These are phyloP conservation scores for Tylopilus subfusipes DNA, from an alignment of 768 basidiomycete genomes.

Conservation along the genomic window DNA sequence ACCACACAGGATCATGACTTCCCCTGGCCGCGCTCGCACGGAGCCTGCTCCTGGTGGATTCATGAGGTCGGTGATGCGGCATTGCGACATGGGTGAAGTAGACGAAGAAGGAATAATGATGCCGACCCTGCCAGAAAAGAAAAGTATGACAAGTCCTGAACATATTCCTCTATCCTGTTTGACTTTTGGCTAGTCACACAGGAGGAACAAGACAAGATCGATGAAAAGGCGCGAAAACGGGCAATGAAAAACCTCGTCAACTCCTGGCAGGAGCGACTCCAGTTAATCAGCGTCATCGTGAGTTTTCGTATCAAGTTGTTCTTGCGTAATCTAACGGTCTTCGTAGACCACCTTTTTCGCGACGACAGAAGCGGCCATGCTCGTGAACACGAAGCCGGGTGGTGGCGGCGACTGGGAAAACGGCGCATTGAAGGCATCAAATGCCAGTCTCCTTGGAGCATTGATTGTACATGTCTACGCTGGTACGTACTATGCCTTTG, in stretches of 20 bases:
- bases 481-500: conserved; percentile 31
- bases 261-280: too few relatives aligned
- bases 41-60: conserved; percentile 19
- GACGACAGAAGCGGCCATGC: too few relatives aligned
- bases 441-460: conserved; percentile 47
- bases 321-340: neutral
- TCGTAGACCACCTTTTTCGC: conserved; percentile 60
- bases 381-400: conserved; percentile 41
- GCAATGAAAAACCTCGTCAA: too few relatives aligned
- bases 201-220: conserved; percentile 46
- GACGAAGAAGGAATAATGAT: conserved; percentile 17
- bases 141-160: conserved; percentile 13
- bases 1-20: conserved; percentile 13
- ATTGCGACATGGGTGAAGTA: conserved; percentile 3
- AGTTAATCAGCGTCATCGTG: conserved; percentile 58
- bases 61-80: conserved; percentile 20
- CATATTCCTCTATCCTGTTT: neutral
- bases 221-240: conserved; percentile 42
- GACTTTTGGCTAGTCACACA: conserved; percentile 37
- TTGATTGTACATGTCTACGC: conserved; percentile 52
- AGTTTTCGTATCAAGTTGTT: conserved; percentile 16
- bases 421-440: conserved; percentile 34
- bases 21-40: conserved; percentile 13
- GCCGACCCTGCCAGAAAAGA: conserved; percentile 4
- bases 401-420: conserved; percentile 5